These are phyloP conservation scores for Coprinopsis sp. DNA, from an alignment of 768 basidiomycete genomes.

Conservation along the genomic window DNA sequence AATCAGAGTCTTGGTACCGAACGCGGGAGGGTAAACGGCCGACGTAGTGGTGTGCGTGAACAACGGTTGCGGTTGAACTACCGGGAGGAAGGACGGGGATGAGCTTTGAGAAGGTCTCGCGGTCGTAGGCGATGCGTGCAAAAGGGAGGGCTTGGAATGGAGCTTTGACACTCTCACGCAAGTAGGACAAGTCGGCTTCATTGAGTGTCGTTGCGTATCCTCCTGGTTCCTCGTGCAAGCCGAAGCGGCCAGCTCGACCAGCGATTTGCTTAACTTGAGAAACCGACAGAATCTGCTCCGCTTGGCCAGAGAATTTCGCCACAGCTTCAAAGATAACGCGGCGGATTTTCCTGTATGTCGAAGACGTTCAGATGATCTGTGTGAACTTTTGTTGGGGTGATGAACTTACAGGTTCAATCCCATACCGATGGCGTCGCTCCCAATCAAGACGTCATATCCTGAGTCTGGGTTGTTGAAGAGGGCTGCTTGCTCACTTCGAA, in stretches of 20 bases:
- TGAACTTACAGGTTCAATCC: slow-evolving; percentile 86
- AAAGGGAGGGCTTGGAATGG: slow-evolving; percentile 46
- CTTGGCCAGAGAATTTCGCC: not conserved
- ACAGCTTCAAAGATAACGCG: slow-evolving; percentile 22
- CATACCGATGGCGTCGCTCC: slow-evolving; percentile 96
- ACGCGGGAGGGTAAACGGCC: slow-evolving; percentile 40
- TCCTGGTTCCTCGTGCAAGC: slow-evolving; percentile 9
- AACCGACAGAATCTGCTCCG: slow-evolving; percentile 8
- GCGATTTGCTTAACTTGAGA: slow-evolving; percentile 17
- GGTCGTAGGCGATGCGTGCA: slow-evolving; percentile 41
- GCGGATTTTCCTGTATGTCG: slow-evolving; percentile 13
- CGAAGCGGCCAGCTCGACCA: slow-evolving; percentile 15
- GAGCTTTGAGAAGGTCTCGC: slow-evolving; percentile 15
- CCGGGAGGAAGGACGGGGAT: slow-evolving; percentile 38
- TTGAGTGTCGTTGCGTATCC: slow-evolving; percentile 15
- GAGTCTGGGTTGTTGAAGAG: slow-evolving; percentile 84
- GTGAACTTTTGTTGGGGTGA: slow-evolving; percentile 67
- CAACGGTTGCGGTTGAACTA: slow-evolving; percentile 37
- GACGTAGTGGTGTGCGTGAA: slow-evolving; percentile 46
- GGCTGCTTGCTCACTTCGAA: slow-evolving; percentile 85
- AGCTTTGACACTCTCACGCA: slow-evolving; percentile 50
- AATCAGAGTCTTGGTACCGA: slow-evolving; percentile 41
- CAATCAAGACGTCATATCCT: slow-evolving; percentile 86
- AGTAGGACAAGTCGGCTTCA: slow-evolving; percentile 53
- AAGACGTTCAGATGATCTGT: slow-evolving; percentile 49